These are phyloP conservation scores for Termitomyces sp. DNA, from an alignment of 768 basidiomycete species.

Conservation along the genomic window DNA sequence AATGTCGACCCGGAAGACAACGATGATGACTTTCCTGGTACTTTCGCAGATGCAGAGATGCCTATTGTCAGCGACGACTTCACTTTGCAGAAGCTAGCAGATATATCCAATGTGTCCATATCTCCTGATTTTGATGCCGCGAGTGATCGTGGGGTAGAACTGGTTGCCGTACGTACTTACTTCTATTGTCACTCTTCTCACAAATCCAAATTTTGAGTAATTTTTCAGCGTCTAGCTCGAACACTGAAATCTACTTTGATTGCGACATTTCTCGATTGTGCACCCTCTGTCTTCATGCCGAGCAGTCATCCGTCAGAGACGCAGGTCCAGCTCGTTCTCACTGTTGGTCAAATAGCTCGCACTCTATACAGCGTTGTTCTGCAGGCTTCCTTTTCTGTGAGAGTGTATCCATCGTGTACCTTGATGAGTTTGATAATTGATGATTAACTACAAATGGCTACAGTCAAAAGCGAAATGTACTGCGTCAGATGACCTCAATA, in stretches of 20 bases:
- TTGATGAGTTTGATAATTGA: neutral
- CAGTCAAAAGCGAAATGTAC: conserved; percentile 17
- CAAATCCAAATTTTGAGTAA: neutral
- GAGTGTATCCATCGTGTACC: conserved; percentile 12
- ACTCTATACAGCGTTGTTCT: conserved; percentile 56
- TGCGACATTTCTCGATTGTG: conserved; percentile 83
- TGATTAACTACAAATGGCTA: conserved; percentile 4
- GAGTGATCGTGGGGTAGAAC: conserved; percentile 1
- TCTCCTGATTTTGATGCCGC: conserved; percentile 1
- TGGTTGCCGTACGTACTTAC: conserved; percentile 5
- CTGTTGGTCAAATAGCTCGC: conserved; percentile 50
- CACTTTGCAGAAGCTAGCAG: conserved; percentile 6
- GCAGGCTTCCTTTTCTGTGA: conserved; percentile 32
- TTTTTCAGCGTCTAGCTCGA: conserved; percentile 55
- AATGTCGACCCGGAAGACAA: conserved; percentile 29
- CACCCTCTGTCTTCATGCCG: conserved; percentile 76
- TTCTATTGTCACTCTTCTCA: neutral
- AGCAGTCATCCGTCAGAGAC: conserved; percentile 50
- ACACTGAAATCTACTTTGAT: conserved; percentile 75
- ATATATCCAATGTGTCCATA: conserved; percentile 2
- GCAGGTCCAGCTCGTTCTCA: conserved; percentile 54
- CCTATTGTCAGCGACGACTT: neutral
- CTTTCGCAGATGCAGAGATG: conserved; percentile 8
- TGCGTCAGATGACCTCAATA: conserved; percentile 43
- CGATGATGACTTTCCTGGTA: conserved; percentile 26